These are phyloP conservation scores for Polysphondylium violaceum DNA, from an alignment of 78 protist genomes.

Conservation along the genomic window DNA sequence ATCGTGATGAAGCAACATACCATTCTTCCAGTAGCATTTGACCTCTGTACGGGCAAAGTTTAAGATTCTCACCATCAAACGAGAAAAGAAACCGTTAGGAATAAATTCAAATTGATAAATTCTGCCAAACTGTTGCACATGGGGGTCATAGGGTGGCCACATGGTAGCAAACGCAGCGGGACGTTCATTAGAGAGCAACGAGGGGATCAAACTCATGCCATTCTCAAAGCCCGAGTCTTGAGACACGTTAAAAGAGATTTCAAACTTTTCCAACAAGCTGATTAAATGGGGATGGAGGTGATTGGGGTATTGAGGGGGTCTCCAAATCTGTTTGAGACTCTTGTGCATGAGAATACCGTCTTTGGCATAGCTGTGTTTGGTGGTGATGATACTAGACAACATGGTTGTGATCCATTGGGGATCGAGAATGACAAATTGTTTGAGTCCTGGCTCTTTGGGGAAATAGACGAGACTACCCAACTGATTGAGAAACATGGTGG, in stretches of 20 bases:
- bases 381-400: conserved; percentile 68
- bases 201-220: conserved; percentile 51
- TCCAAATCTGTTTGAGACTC: conserved; percentile 78
- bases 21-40: conserved; percentile 79
- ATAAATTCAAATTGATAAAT: conserved; percentile 70
- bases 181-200: conserved; percentile 32
- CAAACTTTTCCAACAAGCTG: conserved; percentile 71
- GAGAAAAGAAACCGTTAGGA: conserved; percentile 83
- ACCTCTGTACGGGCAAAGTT: conserved; percentile 68
- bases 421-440: conserved; percentile 78
- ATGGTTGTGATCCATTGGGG: conserved; percentile 77
- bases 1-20: conserved; percentile 56
- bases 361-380: conserved; percentile 58
- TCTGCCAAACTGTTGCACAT: conserved; percentile 42
- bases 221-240: conserved; percentile 2
- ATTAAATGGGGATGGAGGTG: conserved; percentile 75
- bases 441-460: conserved; percentile 63
- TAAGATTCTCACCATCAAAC: conserved; percentile 78
- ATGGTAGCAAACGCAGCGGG: conserved; percentile 20
- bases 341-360: conserved; percentile 75
- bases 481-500: conserved; percentile 72
- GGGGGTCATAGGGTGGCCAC: conserved; percentile 30
- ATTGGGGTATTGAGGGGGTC: conserved; percentile 76
- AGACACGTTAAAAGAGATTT: conserved; percentile 57
- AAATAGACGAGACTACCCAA: conserved; percentile 76